These are phyloP conservation scores for Biancaea sappan DNA, from an alignment of 306 rosid genomes.

Conservation along the genomic window DNA sequence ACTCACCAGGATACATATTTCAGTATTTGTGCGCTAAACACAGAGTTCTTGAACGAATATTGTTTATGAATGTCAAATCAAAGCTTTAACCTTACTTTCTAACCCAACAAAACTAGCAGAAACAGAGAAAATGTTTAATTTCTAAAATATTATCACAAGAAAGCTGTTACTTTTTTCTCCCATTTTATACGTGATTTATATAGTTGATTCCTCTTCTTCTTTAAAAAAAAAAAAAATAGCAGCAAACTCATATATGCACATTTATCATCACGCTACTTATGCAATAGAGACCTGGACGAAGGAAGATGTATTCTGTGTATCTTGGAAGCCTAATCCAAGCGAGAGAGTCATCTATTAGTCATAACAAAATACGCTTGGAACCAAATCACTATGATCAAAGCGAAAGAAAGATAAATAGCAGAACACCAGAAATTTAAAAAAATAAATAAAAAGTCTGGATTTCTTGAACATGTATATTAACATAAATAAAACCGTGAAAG, in stretches of 20 bases:
- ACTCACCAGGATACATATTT: not conserved
- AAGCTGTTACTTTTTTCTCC: not conserved
- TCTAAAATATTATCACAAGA: not conserved
- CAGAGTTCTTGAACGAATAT: not conserved
- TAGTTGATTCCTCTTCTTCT: not conserved
- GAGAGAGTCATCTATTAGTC: not conserved
- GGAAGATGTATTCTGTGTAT: not conserved
- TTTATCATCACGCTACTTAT: not conserved
- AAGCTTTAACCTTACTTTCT: not conserved
- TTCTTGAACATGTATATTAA: conserved; percentile 13
- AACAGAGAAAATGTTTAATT: not conserved
- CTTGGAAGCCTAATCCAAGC: not conserved
- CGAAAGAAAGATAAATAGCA: conserved; percentile 10
- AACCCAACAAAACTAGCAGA: conserved; percentile 2
- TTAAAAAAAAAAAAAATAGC: not conserved
- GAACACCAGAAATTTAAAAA: conserved; percentile 11
- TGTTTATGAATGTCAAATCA: conserved; percentile 6
- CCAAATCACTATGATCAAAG: conserved; percentile 5
- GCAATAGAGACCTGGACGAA: not conserved
- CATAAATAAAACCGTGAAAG: conserved; percentile 19
- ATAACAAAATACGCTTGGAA: conserved; percentile 7
- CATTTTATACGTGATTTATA: not conserved
- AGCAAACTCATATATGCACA: not conserved
- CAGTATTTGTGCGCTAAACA: not conserved
- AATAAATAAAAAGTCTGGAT: not conserved